Percentiles rank a stretch among this genome's conserved stretches.
These are phyloP conservation scores for Thelonectria discophora DNA, from an alignment of 2,329 filamentous ascomycete species.

Conservation along the genomic window DNA sequence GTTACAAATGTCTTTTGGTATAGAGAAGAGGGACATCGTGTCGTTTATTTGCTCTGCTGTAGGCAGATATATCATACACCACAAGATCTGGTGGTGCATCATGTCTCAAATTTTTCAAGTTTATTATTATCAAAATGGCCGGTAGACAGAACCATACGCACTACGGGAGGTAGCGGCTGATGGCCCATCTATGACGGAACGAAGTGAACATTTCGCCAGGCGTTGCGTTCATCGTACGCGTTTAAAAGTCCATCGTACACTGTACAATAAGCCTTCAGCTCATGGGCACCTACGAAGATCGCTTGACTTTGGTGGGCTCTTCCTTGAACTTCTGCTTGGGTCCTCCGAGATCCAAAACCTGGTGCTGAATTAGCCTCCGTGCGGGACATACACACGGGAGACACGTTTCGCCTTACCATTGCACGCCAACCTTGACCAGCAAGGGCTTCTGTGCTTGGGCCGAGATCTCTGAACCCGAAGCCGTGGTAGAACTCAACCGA, in stretches of 20 bases:
- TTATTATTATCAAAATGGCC: slow-evolving; percentile 6
- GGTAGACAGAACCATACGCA: not conserved
- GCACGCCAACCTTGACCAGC: slow-evolving; percentile 84
- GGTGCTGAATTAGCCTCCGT: not conserved
- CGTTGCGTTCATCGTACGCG: not conserved
- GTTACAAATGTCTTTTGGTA: not conserved
- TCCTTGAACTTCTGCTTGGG: slow-evolving; percentile 40
- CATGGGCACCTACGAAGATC: slow-evolving; percentile 8
- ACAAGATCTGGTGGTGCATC: too few species aligned
- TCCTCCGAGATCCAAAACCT: slow-evolving; percentile 40
- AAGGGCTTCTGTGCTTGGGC: slow-evolving; percentile 74
- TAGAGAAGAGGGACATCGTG: not conserved
- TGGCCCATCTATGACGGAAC: not conserved
- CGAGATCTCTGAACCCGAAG: slow-evolving; percentile 76
- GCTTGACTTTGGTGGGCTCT: slow-evolving; percentile 34
- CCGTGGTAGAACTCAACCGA: slow-evolving; percentile 78
- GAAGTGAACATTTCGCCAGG: not conserved
- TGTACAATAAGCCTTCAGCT: not conserved
- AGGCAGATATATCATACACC: not conserved
- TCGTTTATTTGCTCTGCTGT: not conserved
- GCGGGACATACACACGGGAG: too few species aligned
- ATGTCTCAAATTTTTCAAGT: not conserved
- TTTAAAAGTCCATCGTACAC: not conserved
- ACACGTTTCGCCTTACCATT: slow-evolving; percentile 65
- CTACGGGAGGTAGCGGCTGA: not conserved